Evolutionary conservation across 441 rosid species (phyloP).

Genomic region (Gossypium lobatum): DNA sequence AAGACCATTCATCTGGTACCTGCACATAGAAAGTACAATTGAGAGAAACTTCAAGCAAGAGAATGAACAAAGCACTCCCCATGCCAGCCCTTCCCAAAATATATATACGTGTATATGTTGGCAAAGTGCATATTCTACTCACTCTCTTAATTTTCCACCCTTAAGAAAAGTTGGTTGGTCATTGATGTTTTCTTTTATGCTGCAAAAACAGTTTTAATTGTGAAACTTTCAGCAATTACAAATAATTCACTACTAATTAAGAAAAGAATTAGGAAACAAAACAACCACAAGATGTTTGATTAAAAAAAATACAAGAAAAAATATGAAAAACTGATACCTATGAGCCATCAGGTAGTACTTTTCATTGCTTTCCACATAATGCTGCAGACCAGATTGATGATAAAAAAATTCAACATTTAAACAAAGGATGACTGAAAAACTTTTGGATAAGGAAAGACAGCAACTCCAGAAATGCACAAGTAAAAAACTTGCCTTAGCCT

Average conservation of each 20-base stretch:
- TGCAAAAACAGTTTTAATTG: constrained; percentile 31
- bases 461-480: constrained; percentile 15
- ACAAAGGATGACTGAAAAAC: neutral
- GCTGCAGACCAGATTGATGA: constrained; percentile 48
- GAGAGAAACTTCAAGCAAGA: constrained; percentile 12
- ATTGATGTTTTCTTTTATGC: constrained; percentile 74
- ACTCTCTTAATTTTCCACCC: constrained; percentile 93
- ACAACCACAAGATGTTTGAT: neutral
- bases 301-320: constrained; percentile 11
- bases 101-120: neutral
- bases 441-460: constrained; percentile 8
- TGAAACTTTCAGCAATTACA: constrained; percentile 13
- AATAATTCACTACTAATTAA: neutral
- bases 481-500: constrained; percentile 69
- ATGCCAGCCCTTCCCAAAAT: neutral
- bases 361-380: constrained; percentile 92
- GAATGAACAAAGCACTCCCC: neutral
- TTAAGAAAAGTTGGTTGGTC: constrained; percentile 73
- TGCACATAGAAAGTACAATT: constrained; percentile 29
- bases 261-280: neutral
- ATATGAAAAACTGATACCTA: constrained; percentile 40
- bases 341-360: constrained; percentile 97
- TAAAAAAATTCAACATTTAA: constrained; percentile 1
- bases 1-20: constrained; percentile 96
- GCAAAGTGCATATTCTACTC: constrained; percentile 32